Conservation (phyloP, 345 rosid genomes). For the Isatis tinctoria region DNA sequence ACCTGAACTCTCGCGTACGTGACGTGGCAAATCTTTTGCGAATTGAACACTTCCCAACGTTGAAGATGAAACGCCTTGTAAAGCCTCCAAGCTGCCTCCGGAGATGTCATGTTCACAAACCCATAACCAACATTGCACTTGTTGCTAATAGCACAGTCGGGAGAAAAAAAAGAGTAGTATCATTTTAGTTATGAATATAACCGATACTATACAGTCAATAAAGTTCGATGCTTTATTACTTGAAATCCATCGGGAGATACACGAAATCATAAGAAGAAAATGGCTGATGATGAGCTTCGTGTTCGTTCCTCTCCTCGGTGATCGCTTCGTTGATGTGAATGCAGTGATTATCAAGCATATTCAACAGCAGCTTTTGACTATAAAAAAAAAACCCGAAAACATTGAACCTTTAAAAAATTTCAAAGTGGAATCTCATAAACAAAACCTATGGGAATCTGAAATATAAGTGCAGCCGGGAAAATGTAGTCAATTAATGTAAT, state of each 20-base stretch:
- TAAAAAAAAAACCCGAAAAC: slow-evolving; percentile 15
- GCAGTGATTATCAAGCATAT: slow-evolving; percentile 96
- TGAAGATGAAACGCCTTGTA: slow-evolving; percentile 86
- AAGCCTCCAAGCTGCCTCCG: slow-evolving; percentile 73
- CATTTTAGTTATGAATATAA: not conserved
- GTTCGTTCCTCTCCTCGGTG: slow-evolving; percentile 13
- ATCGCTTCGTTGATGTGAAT: slow-evolving; percentile 78
- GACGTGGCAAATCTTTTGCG: slow-evolving; percentile 87
- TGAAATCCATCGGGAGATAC: slow-evolving; percentile 98
- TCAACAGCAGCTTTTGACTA: slow-evolving; percentile 73
- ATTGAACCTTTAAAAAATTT: not conserved
- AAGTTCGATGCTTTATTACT: slow-evolving; percentile 39
- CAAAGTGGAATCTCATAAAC: not conserved
- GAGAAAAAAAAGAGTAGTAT: not conserved
- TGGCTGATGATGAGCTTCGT: slow-evolving; percentile 49
- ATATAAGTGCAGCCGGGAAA: slow-evolving; percentile 13
- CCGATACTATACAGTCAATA: not conserved
- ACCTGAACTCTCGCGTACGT: slow-evolving; percentile 97
- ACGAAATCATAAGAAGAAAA: slow-evolving; percentile 88
- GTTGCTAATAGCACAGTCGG: slow-evolving; percentile 50
- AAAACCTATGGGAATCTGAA: slow-evolving; percentile 7
- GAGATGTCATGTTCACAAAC: slow-evolving; percentile 96
- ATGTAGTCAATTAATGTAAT: slow-evolving; percentile 25
- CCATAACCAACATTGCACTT: slow-evolving; percentile 99
- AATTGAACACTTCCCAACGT: slow-evolving; percentile 95